phyloP scores from a whole-genome alignment of 1,139 yeast genomes.

The Kodamaea plutei region DNA sequence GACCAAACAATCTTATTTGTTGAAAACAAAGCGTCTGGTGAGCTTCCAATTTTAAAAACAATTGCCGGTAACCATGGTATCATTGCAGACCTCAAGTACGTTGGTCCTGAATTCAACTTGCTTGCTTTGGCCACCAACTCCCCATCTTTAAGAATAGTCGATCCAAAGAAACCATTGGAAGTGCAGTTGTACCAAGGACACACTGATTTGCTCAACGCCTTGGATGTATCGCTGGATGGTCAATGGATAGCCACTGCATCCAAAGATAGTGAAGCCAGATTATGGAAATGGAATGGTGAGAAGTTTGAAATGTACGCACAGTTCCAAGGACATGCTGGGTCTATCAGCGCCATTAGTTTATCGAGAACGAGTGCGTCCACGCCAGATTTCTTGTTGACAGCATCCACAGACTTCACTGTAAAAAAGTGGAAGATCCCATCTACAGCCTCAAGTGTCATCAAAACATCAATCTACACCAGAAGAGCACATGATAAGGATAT shows the following conservation, averaged over 20 bases:
- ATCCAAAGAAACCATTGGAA: constrained; percentile 54
- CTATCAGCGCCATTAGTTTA: constrained; percentile 78
- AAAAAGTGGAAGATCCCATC: constrained; percentile 82
- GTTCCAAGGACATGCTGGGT: constrained; percentile 81
- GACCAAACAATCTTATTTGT: constrained; percentile 77
- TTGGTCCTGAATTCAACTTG: constrained; percentile 54
- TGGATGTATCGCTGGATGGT: constrained; percentile 79
- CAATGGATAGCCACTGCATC: constrained; percentile 88
- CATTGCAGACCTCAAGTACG: constrained; percentile 79
- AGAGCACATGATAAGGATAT: constrained; percentile 97
- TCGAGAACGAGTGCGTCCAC: constrained; percentile 53
- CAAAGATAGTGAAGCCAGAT: constrained; percentile 80
- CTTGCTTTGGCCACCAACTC: constrained; percentile 92
- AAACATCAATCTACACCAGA: constrained; percentile 76
- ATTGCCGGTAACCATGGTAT: constrained; percentile 96
- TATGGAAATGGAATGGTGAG: constrained; percentile 64
- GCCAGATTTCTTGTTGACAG: constrained; percentile 79
- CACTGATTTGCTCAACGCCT: constrained; percentile 73
- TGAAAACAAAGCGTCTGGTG: constrained; percentile 18
- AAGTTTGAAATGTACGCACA: constrained; percentile 53
- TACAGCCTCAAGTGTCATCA: constrained; percentile 25
- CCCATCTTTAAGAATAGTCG: constrained; percentile 77
- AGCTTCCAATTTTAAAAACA: constrained; percentile 36
- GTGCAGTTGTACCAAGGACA: constrained; percentile 74
- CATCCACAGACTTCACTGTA: constrained; percentile 83